Evolutionary conservation across 139 green algal genomes (phyloP).

Genomic region (Chlorokybus atmophyticus): DNA sequence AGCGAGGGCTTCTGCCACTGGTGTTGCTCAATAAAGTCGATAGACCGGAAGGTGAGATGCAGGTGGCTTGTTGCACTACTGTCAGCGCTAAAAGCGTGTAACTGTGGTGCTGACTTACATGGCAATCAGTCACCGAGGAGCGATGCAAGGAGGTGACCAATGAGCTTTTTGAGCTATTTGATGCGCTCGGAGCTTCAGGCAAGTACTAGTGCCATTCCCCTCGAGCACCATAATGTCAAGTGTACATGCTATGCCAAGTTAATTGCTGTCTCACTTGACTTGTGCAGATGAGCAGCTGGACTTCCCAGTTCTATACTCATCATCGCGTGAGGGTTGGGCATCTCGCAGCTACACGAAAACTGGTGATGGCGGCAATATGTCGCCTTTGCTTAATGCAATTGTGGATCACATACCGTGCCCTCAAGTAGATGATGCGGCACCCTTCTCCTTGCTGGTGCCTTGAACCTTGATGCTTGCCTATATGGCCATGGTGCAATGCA

Average conservation of each 20-base stretch:
- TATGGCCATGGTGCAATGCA: no score
- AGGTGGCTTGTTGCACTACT: no score
- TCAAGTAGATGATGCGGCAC: slow-evolving; percentile 6
- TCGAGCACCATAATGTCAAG: no score
- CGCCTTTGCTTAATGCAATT: slow-evolving; percentile 63
- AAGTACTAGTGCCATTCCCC: not conserved
- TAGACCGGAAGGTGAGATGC: slow-evolving; percentile 14
- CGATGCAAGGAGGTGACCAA: slow-evolving; percentile 16
- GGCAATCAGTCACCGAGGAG: slow-evolving; percentile 25
- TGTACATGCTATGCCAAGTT: not conserved
- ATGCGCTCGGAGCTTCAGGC: slow-evolving; percentile 46
- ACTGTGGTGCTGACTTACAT: slow-evolving; percentile 27
- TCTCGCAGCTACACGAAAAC: not conserved
- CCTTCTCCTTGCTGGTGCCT: slow-evolving; percentile 67
- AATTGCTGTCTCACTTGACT: not conserved
- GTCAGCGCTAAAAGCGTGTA: not conserved
- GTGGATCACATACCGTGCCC: slow-evolving; percentile 53
- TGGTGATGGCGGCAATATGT: slow-evolving; percentile 34
- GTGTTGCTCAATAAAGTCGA: slow-evolving; percentile 80
- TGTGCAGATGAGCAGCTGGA: slow-evolving; percentile 70
- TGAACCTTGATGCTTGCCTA: no score
- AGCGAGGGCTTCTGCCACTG: slow-evolving; percentile 44
- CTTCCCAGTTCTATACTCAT: slow-evolving; percentile 71
- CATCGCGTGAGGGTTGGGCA: slow-evolving; percentile 40
- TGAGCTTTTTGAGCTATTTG: slow-evolving; percentile 74